phyloP scores from a whole-genome alignment of 441 rosid species.

The Croton laevigatus region DNA sequence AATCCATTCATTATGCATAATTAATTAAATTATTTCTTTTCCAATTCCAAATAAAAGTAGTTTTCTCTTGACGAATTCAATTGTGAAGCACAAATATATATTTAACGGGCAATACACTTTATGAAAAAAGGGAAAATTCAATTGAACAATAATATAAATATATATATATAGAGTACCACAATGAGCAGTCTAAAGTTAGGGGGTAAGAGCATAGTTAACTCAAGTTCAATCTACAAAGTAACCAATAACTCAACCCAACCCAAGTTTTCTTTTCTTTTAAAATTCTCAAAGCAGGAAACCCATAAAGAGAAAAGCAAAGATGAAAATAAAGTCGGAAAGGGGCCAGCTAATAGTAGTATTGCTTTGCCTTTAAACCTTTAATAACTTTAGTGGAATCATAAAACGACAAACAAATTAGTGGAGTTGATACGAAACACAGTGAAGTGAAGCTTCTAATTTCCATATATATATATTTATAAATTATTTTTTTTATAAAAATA shows the following conservation, averaged over 20 bases:
- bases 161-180: too few species aligned
- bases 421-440: conserved; percentile 22
- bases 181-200: neutral
- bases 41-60: neutral
- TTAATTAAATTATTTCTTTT: neutral
- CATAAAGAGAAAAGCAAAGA: conserved; percentile 21
- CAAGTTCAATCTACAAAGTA: conserved; percentile 24
- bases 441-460: conserved; percentile 18
- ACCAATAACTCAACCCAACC: neutral
- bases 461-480: too few species aligned
- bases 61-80: neutral
- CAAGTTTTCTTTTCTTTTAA: conserved; percentile 1
- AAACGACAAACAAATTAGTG: conserved; percentile 33
- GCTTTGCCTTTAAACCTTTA: conserved; percentile 15
- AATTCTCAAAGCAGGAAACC: conserved; percentile 18
- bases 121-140: too few species aligned
- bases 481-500: too few species aligned
- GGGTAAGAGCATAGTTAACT: conserved; percentile 10
- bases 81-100: too few species aligned
- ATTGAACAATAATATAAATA: too few species aligned
- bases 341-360: conserved; percentile 27
- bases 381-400: conserved; percentile 39
- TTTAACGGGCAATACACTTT: too few species aligned
- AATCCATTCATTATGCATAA: too few species aligned
- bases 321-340: conserved; percentile 22